phyloP scores from a whole-genome alignment of 192 early-diverging fungal species.

The Linnemannia exigua region DNA sequence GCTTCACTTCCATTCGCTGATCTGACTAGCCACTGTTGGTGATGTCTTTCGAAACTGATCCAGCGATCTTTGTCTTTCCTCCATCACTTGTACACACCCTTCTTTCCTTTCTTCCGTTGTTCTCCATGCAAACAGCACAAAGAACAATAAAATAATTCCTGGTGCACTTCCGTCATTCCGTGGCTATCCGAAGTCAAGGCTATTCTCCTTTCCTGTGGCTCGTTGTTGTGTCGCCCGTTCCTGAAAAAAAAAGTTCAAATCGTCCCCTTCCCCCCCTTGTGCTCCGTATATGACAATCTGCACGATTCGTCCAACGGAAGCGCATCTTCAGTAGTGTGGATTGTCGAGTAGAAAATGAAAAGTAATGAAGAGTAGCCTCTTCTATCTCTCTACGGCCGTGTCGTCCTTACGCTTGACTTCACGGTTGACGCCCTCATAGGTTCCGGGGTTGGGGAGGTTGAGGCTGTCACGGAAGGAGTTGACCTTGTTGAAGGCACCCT shows the following conservation, averaged over 20 bases:
- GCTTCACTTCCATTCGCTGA: neutral
- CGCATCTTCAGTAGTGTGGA: neutral
- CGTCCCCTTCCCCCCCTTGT: neutral
- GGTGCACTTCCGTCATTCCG: neutral
- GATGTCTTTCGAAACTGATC: neutral
- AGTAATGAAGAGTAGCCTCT: too few relatives aligned
- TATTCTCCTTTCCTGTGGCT: neutral
- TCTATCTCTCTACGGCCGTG: too few relatives aligned
- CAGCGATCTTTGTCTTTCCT: neutral
- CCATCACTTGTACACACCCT: neutral
- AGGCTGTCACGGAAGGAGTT: constrained; percentile 58
- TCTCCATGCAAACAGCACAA: neutral
- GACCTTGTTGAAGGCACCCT: constrained; percentile 45
- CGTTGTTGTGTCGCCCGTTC: neutral
- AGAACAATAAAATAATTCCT: neutral
- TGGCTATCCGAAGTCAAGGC: neutral
- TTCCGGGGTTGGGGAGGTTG: constrained; percentile 83
- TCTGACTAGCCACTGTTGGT: neutral
- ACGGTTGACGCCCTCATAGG: constrained; percentile 85
- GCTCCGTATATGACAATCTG: neutral
- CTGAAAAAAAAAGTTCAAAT: neutral
- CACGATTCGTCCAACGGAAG: neutral
- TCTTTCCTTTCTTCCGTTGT: neutral
- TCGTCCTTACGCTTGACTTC: constrained; percentile 78
- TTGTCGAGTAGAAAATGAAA: too few relatives aligned